Evolutionary conservation across 352 stramenopile species (phyloP), one percentile per base, ranked within the genome.

Genomic region (Hyaloperonospora brassicae): DNA sequence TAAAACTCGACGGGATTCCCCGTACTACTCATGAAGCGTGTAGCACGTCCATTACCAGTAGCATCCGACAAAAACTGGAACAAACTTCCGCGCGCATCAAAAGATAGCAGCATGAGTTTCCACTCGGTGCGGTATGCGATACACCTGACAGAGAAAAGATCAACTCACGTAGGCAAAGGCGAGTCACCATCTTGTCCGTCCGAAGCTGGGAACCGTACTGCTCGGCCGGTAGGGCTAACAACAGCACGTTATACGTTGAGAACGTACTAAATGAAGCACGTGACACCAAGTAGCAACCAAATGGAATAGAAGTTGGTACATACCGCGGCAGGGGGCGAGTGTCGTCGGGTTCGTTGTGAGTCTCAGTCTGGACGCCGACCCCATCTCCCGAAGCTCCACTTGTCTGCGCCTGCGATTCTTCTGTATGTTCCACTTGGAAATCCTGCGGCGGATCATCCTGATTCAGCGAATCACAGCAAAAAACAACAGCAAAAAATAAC

Each of bases 1-100:
- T 73, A 90, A 30, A 92, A 72, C 45, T 94, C 81, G 9, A 94
- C 66, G 6, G 84, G 84, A 11, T 68, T 84, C 2, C 82, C 84
- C 45, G 69, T 73, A 46, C 73, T 75, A 52, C 68, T 83, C 52
- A 87, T 76, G 25, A 90, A 79, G 14, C 77, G 76, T 12, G 66
- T 72, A 10, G 61, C 64, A 43, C 72, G 71, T 30, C 63, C 67
- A 40, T 50, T 14, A 25, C 63, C 65, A 31, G 55, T 17, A 34
- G 52, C 35, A 5, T 65, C 68, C 12, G 70, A 66, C 17, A 83
- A 57, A 46, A 85, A 61, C 36, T 83, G 74, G 17, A 84, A 57
- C 47, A 85, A 62, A 21, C 74, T 83, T 43, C 41, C 35, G 22
- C 43, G 47, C 17, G 40, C 3, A 8, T 47, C 17, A 40, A 57